These are phyloP conservation scores for Pseudognaphalium luteoalbum DNA, from an alignment of 129 eudicot species.

Conservation along the genomic window DNA sequence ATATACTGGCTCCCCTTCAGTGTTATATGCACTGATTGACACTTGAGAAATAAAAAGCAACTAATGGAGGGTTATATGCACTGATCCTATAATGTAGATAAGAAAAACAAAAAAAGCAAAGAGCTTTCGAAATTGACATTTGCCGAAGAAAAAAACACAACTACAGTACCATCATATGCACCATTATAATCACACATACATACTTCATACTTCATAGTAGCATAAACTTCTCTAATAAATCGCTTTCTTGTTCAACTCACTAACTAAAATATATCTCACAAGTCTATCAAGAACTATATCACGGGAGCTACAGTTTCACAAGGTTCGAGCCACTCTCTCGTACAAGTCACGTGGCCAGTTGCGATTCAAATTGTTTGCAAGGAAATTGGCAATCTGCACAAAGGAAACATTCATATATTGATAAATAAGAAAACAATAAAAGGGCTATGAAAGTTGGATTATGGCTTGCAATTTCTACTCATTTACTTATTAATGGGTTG, in stretches of 20 bases:
- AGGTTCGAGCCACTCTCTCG: constrained; percentile 77
- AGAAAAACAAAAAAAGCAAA: not conserved
- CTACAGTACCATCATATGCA: constrained; percentile 24
- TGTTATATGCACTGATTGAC: not conserved
- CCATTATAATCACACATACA: constrained; percentile 27
- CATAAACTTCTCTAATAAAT: constrained; percentile 16
- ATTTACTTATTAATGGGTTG: not conserved
- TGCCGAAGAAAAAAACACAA: constrained; percentile 12
- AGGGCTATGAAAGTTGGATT: not conserved
- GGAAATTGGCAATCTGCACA: constrained; percentile 88
- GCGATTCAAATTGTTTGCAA: constrained; percentile 77
- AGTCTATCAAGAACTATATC: not conserved
- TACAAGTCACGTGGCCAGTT: constrained; percentile 94
- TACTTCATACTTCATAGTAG: constrained; percentile 22
- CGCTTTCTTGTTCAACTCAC: constrained; percentile 12
- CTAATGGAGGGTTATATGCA: not conserved
- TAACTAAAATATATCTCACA: constrained; percentile 24
- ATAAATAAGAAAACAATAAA: not conserved
- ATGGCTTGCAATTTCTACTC: not conserved
- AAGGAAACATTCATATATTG: not conserved
- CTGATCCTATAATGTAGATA: not conserved
- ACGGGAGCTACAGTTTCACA: constrained; percentile 42
- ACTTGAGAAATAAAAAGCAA: not conserved
- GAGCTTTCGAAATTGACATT: constrained; percentile 15
- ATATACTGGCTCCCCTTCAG: not conserved